Evolutionary conservation across 768 basidiomycete species (phyloP).

Genomic region (Pleurotus salmoneostramineus): DNA sequence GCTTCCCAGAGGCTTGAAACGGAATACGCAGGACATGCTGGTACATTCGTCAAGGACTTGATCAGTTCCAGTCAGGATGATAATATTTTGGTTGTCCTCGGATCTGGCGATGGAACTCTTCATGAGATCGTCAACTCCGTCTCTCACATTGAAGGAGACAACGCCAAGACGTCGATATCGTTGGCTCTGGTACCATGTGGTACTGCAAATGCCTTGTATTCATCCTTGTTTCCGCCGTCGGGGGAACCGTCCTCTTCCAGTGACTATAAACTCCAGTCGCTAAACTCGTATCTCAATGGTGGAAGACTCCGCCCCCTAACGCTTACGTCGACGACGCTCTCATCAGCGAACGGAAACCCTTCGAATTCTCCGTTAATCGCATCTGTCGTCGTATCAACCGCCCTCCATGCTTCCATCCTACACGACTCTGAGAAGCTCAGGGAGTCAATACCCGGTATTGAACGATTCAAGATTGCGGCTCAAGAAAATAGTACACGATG

Average conservation of each 20-base stretch:
- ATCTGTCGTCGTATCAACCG: slow-evolving; percentile 83
- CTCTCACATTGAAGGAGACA: slow-evolving; percentile 19
- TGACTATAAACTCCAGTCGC: slow-evolving; percentile 49
- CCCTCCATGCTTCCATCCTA: slow-evolving; percentile 83
- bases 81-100: slow-evolving; percentile 45
- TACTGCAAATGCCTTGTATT: slow-evolving; percentile 92
- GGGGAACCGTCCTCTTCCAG: slow-evolving; percentile 12
- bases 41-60: slow-evolving; percentile 36
- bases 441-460: slow-evolving; percentile 64
- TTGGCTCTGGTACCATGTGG: slow-evolving; percentile 64
- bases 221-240: slow-evolving; percentile 59
- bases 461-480: slow-evolving; percentile 87
- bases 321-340: slow-evolving; percentile 49
- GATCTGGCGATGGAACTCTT: slow-evolving; percentile 89
- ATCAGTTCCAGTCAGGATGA: slow-evolving; percentile 23
- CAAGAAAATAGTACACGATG: slow-evolving; percentile 67
- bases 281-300: slow-evolving; percentile 45
- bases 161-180: slow-evolving; percentile 29
- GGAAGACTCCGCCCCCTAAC: slow-evolving; percentile 39
- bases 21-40: slow-evolving; percentile 50
- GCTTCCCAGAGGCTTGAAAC: slow-evolving; percentile 46
- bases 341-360: slow-evolving; percentile 23
- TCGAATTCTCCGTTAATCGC: slow-evolving; percentile 34
- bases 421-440: slow-evolving; percentile 78
- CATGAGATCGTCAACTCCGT: slow-evolving; percentile 82